Evolutionary conservation across 768 basidiomycete genomes (phyloP).

Genomic region (Cystobasidium tubakii): DNA sequence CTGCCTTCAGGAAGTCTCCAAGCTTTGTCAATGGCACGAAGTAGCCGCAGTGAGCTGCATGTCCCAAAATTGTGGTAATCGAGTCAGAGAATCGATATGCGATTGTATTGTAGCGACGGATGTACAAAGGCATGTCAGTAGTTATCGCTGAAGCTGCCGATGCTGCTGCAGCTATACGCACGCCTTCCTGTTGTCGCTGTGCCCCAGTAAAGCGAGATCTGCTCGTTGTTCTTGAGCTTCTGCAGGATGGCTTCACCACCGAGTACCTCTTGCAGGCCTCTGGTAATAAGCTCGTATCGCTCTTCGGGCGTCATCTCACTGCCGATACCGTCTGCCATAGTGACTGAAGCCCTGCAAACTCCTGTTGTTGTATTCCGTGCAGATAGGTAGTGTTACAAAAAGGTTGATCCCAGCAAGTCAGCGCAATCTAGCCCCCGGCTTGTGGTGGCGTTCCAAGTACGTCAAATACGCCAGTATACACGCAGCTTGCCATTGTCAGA

Average conservation of each 20-base stretch:
- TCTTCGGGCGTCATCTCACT: slow-evolving; percentile 43
- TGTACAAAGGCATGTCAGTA: background rate
- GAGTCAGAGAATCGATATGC: background rate
- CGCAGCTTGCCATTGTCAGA: too few relatives aligned
- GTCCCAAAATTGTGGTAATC: background rate
- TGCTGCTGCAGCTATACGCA: slow-evolving; percentile 53
- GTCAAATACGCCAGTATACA: too few relatives aligned
- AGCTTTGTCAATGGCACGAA: slow-evolving; percentile 92
- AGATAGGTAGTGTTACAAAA: background rate
- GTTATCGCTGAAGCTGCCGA: background rate
- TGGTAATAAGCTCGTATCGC: slow-evolving; percentile 71
- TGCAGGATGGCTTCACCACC: slow-evolving; percentile 76
- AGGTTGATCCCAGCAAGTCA: too few relatives aligned
- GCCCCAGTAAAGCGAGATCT: slow-evolving; percentile 88
- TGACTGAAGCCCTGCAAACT: background rate
- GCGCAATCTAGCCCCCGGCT: too few relatives aligned
- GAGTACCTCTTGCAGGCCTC: slow-evolving; percentile 78
- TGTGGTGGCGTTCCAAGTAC: background rate
- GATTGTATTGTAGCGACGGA: background rate
- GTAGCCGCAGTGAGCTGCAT: slow-evolving; percentile 87
- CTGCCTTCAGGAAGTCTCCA: slow-evolving; percentile 87
- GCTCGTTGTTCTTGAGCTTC: slow-evolving; percentile 67
- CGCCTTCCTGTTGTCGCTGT: slow-evolving; percentile 90
- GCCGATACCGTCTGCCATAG: slow-evolving; percentile 18
- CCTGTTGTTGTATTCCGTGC: background rate